Percentiles rank a stretch among this genome's conserved stretches.
phyloP scores from a whole-genome alignment of 331 rosid genomes.

The Ulmus americana region DNA sequence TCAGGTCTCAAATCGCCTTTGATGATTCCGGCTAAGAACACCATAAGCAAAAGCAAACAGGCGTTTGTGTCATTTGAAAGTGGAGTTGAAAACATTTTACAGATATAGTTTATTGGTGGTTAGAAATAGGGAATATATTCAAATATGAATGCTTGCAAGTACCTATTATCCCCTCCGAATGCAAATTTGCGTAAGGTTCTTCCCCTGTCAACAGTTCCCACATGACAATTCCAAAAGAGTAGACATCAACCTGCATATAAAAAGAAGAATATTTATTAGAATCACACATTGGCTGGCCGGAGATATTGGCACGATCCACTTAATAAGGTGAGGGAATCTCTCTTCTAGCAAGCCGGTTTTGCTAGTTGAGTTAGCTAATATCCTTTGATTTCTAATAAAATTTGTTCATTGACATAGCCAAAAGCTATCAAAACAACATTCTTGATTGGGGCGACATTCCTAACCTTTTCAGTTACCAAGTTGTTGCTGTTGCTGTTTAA shows the following conservation, averaged over 20 bases:
- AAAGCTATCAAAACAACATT: background rate
- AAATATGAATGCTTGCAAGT: background rate
- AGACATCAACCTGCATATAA: slow-evolving; percentile 27
- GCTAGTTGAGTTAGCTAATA: too few relatives aligned
- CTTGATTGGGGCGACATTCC: background rate
- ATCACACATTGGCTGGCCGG: background rate
- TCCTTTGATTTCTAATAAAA: too few relatives aligned
- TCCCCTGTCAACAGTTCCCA: slow-evolving; percentile 39
- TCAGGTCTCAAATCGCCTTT: slow-evolving; percentile 24
- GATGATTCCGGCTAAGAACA: slow-evolving; percentile 26
- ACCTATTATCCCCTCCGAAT: slow-evolving; percentile 26
- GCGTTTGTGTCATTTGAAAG: too few relatives aligned
- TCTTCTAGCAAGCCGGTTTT: too few relatives aligned
- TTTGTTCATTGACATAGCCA: background rate
- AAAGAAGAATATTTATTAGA: background rate
- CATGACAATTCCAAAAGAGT: slow-evolving; percentile 36
- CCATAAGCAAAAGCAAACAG: background rate
- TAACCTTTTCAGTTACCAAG: slow-evolving; percentile 34
- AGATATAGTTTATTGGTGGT: too few relatives aligned
- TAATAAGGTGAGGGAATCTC: too few relatives aligned
- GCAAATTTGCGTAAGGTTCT: slow-evolving; percentile 27
- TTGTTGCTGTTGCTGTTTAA: slow-evolving; percentile 18
- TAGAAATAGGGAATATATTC: too few relatives aligned
- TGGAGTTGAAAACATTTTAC: too few relatives aligned
- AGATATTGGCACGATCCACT: too few relatives aligned